Percentiles rank a stretch among this genome's conserved stretches.
Evolutionary conservation across 2,329 filamentous ascomycete genomes (phyloP).

Genomic region (Pseudopyrenochaeta lycopersici): DNA sequence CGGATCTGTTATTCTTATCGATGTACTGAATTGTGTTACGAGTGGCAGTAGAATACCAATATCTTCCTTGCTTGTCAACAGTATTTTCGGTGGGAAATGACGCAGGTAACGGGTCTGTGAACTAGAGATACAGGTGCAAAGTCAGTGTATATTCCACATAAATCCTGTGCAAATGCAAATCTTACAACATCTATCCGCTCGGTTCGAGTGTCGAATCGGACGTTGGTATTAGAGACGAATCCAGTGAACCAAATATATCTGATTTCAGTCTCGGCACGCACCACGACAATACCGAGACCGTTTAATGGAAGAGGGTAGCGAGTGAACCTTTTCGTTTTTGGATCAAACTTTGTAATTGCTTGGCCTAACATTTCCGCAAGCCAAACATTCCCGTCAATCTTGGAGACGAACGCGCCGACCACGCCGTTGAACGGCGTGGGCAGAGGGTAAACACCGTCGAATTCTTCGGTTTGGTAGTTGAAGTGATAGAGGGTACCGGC

Average conservation of each 20-base stretch:
- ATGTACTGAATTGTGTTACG: constrained; percentile 20
- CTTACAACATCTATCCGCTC: constrained; percentile 13
- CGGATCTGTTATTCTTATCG: constrained; percentile 12
- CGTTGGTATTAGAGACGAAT: constrained; percentile 17
- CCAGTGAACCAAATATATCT: constrained; percentile 20
- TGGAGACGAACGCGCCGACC: constrained; percentile 11
- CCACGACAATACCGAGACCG: constrained; percentile 11
- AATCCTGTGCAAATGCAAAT: constrained; percentile 12
- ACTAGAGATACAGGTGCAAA: too few relatives aligned
- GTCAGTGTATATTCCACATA: not conserved
- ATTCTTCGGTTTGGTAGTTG: constrained; percentile 14
- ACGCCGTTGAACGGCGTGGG: constrained; percentile 16
- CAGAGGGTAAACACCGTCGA: constrained; percentile 17
- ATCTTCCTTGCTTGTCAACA: constrained; percentile 11
- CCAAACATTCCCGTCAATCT: constrained; percentile 16
- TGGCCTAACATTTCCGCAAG: constrained; percentile 17
- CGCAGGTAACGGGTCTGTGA: not conserved
- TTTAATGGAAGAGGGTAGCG: constrained; percentile 13
- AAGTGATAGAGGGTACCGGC: constrained; percentile 18
- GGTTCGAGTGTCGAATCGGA: constrained; percentile 17
- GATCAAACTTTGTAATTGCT: constrained; percentile 17
- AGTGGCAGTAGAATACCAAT: constrained; percentile 19
- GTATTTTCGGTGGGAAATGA: constrained; percentile 17
- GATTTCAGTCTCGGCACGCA: constrained; percentile 14
- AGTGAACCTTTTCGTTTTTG: constrained; percentile 12